Conservation (phyloP, 169 alveolate genomes). For the Eimeria tenella region DNA sequence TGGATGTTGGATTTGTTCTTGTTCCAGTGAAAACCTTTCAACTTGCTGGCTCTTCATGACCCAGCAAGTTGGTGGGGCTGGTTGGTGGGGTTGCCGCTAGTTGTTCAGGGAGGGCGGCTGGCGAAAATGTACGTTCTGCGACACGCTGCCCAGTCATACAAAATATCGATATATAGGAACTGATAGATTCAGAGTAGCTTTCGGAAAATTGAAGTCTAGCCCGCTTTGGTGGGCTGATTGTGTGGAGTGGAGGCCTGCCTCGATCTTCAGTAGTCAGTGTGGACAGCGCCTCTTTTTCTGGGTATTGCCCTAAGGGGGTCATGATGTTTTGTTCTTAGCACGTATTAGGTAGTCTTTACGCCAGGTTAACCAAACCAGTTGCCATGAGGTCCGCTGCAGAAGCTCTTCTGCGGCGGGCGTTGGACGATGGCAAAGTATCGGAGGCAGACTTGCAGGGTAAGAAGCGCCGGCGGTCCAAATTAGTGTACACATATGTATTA, state of each 20-base stretch:
- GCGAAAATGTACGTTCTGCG: background rate
- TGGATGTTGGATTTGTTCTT: too few species aligned
- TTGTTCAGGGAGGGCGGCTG: background rate
- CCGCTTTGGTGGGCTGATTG: background rate
- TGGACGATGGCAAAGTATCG: slow-evolving; percentile 45
- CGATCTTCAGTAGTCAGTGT: background rate
- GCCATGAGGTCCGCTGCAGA: slow-evolving; percentile 35
- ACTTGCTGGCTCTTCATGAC: too few species aligned
- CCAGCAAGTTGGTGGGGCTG: slow-evolving; percentile 50
- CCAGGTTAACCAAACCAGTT: background rate
- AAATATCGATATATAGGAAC: background rate
- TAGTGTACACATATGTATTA: too few species aligned
- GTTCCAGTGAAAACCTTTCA: too few species aligned
- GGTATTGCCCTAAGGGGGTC: background rate
- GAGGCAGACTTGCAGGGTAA: slow-evolving; percentile 59
- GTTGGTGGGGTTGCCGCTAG: slow-evolving; percentile 13
- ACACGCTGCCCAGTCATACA: background rate
- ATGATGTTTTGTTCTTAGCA: background rate
- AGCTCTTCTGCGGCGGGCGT: slow-evolving; percentile 59
- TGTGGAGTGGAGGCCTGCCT: background rate
- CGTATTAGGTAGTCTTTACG: background rate
- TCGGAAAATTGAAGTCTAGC: background rate
- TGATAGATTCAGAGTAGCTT: background rate
- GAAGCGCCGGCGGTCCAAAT: background rate
- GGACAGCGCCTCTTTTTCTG: background rate